Evolutionary conservation across 1,139 yeast genomes (phyloP).

Genomic region (Kodamaea ohmeri): DNA sequence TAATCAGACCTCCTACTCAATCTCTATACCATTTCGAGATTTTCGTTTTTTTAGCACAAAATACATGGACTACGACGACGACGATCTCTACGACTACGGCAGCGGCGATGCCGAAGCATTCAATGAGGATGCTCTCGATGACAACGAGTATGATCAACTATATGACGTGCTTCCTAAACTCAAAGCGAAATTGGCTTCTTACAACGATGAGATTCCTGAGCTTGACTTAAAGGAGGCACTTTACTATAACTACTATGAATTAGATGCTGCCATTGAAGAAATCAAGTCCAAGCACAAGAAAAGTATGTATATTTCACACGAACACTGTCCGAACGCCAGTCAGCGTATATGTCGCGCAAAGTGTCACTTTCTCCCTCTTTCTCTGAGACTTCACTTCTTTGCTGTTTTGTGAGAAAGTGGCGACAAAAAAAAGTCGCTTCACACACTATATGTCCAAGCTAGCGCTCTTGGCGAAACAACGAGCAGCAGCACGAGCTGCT

Average conservation of each 20-base stretch:
- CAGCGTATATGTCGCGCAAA: no score
- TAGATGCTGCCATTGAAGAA: slow-evolving; percentile 52
- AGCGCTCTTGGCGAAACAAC: slow-evolving; percentile 16
- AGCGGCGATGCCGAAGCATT: slow-evolving; percentile 29
- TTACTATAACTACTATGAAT: slow-evolving; percentile 58
- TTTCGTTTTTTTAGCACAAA: slow-evolving; percentile 1
- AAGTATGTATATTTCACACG: slow-evolving; percentile 40
- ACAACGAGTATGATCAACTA: slow-evolving; percentile 50
- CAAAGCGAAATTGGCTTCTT: slow-evolving; percentile 32
- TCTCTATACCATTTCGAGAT: not conserved
- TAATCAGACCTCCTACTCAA: no score
- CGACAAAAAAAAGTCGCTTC: slow-evolving; percentile 4
- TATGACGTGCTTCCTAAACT: slow-evolving; percentile 41
- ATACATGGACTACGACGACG: slow-evolving; percentile 24
- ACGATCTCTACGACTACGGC: slow-evolving; percentile 46
- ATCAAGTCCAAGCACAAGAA: slow-evolving; percentile 44
- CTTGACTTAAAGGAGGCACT: slow-evolving; percentile 56
- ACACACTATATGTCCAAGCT: slow-evolving; percentile 14
- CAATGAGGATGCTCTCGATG: slow-evolving; percentile 42
- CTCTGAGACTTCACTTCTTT: no score
- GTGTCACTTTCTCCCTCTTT: no score
- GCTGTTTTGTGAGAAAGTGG: slow-evolving; percentile 4
- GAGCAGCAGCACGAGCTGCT: slow-evolving; percentile 11
- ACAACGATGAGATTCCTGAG: slow-evolving; percentile 49
- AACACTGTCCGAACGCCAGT: no score